Evolutionary conservation across 176 grass and related monocot genomes (phyloP), one percentile per base, ranked within the genome.

Genomic region (Zoysia japonica): DNA sequence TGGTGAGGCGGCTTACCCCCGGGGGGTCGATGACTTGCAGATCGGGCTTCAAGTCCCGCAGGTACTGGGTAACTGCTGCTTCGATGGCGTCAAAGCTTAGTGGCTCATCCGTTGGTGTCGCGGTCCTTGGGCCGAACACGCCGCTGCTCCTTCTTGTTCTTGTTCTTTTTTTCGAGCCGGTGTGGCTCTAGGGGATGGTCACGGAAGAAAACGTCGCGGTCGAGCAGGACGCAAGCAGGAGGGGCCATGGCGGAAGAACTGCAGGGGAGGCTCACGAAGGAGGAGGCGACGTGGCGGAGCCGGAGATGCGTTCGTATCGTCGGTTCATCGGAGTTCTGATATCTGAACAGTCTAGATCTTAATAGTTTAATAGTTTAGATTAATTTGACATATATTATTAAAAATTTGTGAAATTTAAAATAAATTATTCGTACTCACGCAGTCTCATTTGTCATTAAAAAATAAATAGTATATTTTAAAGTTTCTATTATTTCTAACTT

Each of bases 201-300:
- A 42, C 42, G 42, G 65, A 46, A 68, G 65, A 7, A 0, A 47
- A 68, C 65, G 6, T 15, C 46, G 65, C 65, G 65, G 41, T 47
- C 14, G 7, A 68, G 65, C 16, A 68, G 12, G 65, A 68, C 42
- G 65, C 65, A 68, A 68, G 65, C 65, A 68, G 65, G 42, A 12
- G 65, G 42, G 16, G 65, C 65, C 65, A 68, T 68, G 65, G 65
- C 65, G 65, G 2, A 68, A 46, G 7, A 10, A 16, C 6, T 45
- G 44, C 10, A 19, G 61, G 5, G 28, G 28, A 28, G 28, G 28
- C 28, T 28, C 28, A 28, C 28, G 28, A 28, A 28, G 28, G 28
- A 28, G 28, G 28, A 28, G 28, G 28, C 28, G 28, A 28, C 28
- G 28, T 28, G 28, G 28, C 28, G 28, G 28, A 28, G 28, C 28